phyloP scores from a whole-genome alignment of 768 basidiomycete species.

The Clavulina sp. region DNA sequence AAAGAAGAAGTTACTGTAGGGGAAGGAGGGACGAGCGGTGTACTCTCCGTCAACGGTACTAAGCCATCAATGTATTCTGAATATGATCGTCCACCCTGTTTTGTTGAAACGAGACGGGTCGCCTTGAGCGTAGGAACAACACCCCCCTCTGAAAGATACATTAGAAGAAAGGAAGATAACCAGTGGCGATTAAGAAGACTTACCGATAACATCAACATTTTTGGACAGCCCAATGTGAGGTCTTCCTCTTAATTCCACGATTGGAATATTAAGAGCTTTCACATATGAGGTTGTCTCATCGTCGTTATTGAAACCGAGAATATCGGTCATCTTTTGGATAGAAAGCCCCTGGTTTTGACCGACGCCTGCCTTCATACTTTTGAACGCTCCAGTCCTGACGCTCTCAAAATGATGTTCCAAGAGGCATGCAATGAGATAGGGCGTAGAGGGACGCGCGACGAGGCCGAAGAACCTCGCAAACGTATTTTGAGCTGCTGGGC shows the following conservation, averaged over 20 bases:
- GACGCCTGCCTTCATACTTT: conserved; percentile 7
- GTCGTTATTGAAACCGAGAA: conserved; percentile 9
- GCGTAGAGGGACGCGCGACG: conserved; percentile 49
- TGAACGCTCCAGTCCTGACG: conserved; percentile 16
- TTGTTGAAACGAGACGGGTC: conserved; percentile 1
- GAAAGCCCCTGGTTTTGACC: conserved; percentile 3
- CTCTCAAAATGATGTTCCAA: conserved; percentile 69
- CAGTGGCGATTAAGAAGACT: no score
- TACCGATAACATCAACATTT: not conserved
- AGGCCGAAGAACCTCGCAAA: conserved; percentile 49
- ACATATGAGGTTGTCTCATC: conserved; percentile 3
- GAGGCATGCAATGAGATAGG: conserved; percentile 79
- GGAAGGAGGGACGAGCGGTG: not conserved
- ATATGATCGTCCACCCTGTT: conserved; percentile 1
- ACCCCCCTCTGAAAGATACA: not conserved
- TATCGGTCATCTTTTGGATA: conserved; percentile 1
- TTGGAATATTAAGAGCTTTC: conserved; percentile 2
- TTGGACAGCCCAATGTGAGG: not conserved
- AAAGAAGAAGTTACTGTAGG: not conserved
- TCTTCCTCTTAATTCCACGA: conserved; percentile 3
- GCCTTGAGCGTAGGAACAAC: conserved; percentile 1
- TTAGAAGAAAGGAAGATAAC: no score
- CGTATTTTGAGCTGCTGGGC: conserved; percentile 34
- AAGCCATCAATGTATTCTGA: conserved; percentile 7
- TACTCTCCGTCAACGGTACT: not conserved